Percentiles rank a stretch among this genome's conserved stretches.
These are phyloP conservation scores for Talaromyces borbonicus DNA, from an alignment of 495 filamentous ascomycete species.

Conservation along the genomic window DNA sequence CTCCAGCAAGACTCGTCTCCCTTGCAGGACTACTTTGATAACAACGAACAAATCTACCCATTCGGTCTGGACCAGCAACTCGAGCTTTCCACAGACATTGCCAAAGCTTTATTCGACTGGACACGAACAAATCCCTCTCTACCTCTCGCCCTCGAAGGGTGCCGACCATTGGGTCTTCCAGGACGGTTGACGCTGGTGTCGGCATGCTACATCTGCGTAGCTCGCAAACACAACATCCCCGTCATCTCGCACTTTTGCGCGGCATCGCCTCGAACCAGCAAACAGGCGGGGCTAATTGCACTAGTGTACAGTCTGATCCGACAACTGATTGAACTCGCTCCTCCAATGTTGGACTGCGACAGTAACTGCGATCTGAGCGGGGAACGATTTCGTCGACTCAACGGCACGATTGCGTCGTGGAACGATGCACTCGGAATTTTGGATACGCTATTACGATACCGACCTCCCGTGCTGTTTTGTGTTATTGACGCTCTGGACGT, in stretches of 20 bases:
- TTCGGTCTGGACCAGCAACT: constrained; percentile 22
- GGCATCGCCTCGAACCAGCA: constrained; percentile 5
- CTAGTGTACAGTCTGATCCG: constrained; percentile 40
- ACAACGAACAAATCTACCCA: constrained; percentile 27
- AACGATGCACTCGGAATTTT: constrained; percentile 31
- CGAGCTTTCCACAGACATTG: not conserved
- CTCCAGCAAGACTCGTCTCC: constrained; percentile 34
- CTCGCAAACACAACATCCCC: constrained; percentile 27
- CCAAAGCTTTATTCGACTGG: constrained; percentile 3
- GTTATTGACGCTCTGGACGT: constrained; percentile 34
- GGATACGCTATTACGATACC: constrained; percentile 29
- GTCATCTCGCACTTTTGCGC: constrained; percentile 36
- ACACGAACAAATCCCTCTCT: constrained; percentile 17
- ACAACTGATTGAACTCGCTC: constrained; percentile 36
- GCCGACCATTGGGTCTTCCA: constrained; percentile 16
- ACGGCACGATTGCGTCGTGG: constrained; percentile 32
- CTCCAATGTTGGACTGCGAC: constrained; percentile 31
- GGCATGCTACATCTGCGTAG: constrained; percentile 26
- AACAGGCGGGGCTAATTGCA: constrained; percentile 24
- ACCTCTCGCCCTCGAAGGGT: constrained; percentile 29
- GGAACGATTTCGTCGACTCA: constrained; percentile 29
- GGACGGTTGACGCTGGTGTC: constrained; percentile 24
- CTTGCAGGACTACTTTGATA: constrained; percentile 34
- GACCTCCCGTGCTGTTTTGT: constrained; percentile 34
- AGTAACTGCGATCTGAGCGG: constrained; percentile 27